Evolutionary conservation across 176 grass and related monocot genomes (phyloP), one percentile per base, ranked within the genome.

Genomic region (Aegilops umbellulata): DNA sequence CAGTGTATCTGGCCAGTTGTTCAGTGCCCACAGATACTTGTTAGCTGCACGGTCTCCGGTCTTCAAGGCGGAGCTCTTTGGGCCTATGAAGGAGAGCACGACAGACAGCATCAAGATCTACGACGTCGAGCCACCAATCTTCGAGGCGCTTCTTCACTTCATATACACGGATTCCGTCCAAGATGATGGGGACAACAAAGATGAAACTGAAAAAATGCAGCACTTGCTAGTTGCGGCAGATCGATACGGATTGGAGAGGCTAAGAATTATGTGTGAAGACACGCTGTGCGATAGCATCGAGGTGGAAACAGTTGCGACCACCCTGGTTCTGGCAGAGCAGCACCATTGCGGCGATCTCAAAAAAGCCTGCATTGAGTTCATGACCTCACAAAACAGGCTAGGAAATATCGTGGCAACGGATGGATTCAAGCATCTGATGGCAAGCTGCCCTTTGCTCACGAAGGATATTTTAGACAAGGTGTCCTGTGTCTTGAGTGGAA

Each of bases 351-450:
- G 4, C 1, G 13, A 38, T 12, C 83, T 86, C 0, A 62, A 63
- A 11, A 34, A 80, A 8, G 70, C 49, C 1, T 90, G 83, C 44
- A 3, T 86, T 7, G 10, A 11, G 42, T 74, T 85, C 8, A 67
- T 80, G 46, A 42, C 82, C 66, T 70, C 2, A 3, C 19, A 5
- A 25, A 47, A 13, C 9, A 29, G 10, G 2, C 16, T 77, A 64
- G 35, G 36, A 1, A 14, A 2, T 16, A 30, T 89, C 65, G 10
- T 84, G 53, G 3, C 25, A 14, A 89, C 81, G 0, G 74, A 79
- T n/a, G 87, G 81, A 1, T 88, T 73, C 74, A 62, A 73, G 20
- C 81, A 88, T 49, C 62, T 88, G 1, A 3, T 36, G 1, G 75
- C 53, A 11, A 84, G 81, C 2, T 83, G 46, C 38, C 87, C 80